Conservation (phyloP, 495 filamentous ascomycete species). For the Penicillium robsamsonii region DNA sequence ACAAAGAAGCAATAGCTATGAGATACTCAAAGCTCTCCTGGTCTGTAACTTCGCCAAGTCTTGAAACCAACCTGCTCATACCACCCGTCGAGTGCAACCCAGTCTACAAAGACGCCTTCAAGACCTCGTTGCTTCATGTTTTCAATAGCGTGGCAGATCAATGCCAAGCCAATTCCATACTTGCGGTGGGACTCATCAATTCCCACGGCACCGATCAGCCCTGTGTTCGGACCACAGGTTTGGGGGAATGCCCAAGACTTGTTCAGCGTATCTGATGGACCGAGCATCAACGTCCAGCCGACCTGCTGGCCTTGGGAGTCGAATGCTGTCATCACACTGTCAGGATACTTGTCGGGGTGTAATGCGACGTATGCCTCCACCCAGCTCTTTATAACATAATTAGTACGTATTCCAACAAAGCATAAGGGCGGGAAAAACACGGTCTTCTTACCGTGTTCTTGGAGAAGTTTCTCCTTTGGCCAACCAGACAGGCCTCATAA, state of each 20-base stretch:
- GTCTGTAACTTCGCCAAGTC: conserved; percentile 44
- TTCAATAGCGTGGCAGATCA: conserved; percentile 49
- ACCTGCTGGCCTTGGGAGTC: conserved; percentile 41
- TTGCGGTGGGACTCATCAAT: conserved; percentile 41
- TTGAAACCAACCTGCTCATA: conserved; percentile 51
- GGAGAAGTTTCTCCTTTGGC: conserved; percentile 45
- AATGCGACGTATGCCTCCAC: conserved; percentile 45
- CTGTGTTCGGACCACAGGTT: conserved; percentile 44
- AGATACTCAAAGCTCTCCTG: conserved; percentile 28
- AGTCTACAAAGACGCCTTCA: conserved; percentile 51
- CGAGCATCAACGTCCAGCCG: conserved; percentile 52
- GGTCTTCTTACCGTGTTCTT: conserved; percentile 33
- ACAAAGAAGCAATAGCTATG: neutral
- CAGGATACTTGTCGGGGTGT: conserved; percentile 38
- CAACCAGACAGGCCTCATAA: conserved; percentile 44
- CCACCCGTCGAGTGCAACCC: conserved; percentile 49
- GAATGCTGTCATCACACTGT: conserved; percentile 48
- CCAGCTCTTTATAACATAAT: conserved; percentile 38
- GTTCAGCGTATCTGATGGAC: conserved; percentile 29
- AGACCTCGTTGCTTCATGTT: conserved; percentile 48
- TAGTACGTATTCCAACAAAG: neutral
- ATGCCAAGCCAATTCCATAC: conserved; percentile 45
- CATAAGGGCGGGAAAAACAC: neutral
- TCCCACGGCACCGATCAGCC: conserved; percentile 51
- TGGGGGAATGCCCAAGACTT: conserved; percentile 47